Evolutionary conservation across 495 filamentous ascomycete genomes (phyloP).

Genomic region (Neurospora discreta): DNA sequence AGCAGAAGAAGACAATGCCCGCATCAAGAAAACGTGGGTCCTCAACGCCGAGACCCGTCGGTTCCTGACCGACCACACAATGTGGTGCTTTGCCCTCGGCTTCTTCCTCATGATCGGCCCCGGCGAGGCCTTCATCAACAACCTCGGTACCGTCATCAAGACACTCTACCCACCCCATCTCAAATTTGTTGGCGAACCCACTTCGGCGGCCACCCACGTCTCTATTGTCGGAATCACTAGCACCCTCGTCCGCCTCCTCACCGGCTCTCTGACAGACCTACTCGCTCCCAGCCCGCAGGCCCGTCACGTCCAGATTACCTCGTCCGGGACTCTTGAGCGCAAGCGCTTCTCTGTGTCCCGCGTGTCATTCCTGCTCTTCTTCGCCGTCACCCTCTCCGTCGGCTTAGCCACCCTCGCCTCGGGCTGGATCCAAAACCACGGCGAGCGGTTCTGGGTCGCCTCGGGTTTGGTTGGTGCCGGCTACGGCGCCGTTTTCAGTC

Average conservation of each 20-base stretch:
- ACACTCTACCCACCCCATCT: slow-evolving; percentile 60
- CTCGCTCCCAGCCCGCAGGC: slow-evolving; percentile 57
- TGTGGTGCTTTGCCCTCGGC: slow-evolving; percentile 87
- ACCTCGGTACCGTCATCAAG: slow-evolving; percentile 85
- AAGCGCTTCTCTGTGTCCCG: slow-evolving; percentile 56
- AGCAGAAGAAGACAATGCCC: slow-evolving; percentile 53
- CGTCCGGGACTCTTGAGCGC: slow-evolving; percentile 13
- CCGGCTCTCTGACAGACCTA: slow-evolving; percentile 77
- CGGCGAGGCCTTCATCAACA: slow-evolving; percentile 95
- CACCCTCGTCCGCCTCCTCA: slow-evolving; percentile 75
- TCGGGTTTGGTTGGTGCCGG: slow-evolving; percentile 74
- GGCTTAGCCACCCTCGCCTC: slow-evolving; percentile 68
- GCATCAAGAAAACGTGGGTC: slow-evolving; percentile 68
- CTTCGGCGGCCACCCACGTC: slow-evolving; percentile 76
- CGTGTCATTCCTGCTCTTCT: slow-evolving; percentile 64
- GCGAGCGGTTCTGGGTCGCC: slow-evolving; percentile 65
- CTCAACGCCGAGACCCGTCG: slow-evolving; percentile 76
- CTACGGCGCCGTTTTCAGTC: slow-evolving; percentile 83
- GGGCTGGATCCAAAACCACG: slow-evolving; percentile 53
- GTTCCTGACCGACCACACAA: slow-evolving; percentile 78
- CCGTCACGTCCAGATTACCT: slow-evolving; percentile 28
- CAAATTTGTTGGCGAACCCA: slow-evolving; percentile 34
- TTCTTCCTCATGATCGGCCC: slow-evolving; percentile 93
- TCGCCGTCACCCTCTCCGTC: slow-evolving; percentile 61
- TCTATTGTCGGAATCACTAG: slow-evolving; percentile 84